These are phyloP conservation scores for Sedum album DNA, from an alignment of 164 flowering plant genomes.

Conservation along the genomic window DNA sequence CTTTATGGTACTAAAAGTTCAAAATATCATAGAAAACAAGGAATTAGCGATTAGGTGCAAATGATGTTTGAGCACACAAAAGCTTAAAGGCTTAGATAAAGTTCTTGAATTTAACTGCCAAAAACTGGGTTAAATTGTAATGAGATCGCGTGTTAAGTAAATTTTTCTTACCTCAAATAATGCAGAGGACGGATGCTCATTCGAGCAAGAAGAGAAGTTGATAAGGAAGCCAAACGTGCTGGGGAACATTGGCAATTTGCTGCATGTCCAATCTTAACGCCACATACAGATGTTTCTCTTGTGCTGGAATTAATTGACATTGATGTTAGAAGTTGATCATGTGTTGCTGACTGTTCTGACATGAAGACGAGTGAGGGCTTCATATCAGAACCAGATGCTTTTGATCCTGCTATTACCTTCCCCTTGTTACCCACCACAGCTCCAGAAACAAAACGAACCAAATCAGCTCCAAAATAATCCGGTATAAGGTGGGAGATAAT, in stretches of 20 bases:
- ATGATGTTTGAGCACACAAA: no score
- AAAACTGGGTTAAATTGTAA: no score
- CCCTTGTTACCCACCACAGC: neutral
- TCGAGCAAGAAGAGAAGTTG: neutral
- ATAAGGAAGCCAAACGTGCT: neutral
- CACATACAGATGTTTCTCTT: neutral
- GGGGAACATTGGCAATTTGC: neutral
- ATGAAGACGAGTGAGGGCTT: no score
- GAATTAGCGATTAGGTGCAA: no score
- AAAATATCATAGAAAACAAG: no score
- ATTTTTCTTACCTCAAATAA: neutral
- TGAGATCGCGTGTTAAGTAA: neutral
- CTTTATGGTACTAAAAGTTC: no score
- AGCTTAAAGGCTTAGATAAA: no score
- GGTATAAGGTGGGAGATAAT: neutral
- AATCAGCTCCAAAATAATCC: neutral
- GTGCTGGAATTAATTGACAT: neutral
- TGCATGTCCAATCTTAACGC: neutral
- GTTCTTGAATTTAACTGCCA: no score
- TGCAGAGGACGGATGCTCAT: neutral
- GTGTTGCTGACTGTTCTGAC: no score
- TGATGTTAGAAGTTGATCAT: neutral
- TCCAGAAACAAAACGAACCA: neutral
- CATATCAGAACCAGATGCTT: neutral
- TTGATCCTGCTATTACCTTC: neutral